Evolutionary conservation across 257 asterid species (phyloP), one percentile per base, ranked within the genome.

Genomic region (Lithospermum erythrorhizon): DNA sequence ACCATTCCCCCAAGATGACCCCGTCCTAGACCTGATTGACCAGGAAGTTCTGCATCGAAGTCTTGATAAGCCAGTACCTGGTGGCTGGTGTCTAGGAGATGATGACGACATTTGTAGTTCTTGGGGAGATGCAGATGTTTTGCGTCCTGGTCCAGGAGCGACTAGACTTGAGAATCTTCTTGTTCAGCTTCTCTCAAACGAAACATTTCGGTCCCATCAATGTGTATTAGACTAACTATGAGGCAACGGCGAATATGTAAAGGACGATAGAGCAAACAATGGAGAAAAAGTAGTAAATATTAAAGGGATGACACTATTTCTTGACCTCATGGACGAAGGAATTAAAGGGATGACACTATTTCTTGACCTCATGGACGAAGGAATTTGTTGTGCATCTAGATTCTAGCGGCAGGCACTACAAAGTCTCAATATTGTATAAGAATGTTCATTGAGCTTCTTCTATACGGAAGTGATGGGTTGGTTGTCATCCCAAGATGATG

Each of bases 81-180:
- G 97, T 24, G 98, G 98, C 17, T 91, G 98, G 98, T 91, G 98
- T 73, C 73, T 91, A 56, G 98, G 90, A 11, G 82, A 81, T 5
- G 63, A 29, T 20, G 66, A 65, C 19, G 80, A 77, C 53, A 57
- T 32, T 19, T 93, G 97, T 73, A 21, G 66, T 27, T 61, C 76
- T 25, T 93, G 95, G 97, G 98, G 96, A 48, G 98, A 91, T 59
- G 87, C 94, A 6, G 80, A 82, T 27, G 86, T 88, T 58, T 73
- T 91, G 79, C 78, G 73, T 66, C 98, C 98, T 30, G 87, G 97
- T 8, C 67, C 61, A 6, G 90, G 95, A 25, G 79, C 89, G 19
- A 80, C 60, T 53, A 76, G 94, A 75, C 87, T 91, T 0, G 95
- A 91, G 68, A 77, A 64, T 62, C 66, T 62, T 9, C 65, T 88